Percentiles rank a stretch among this genome's conserved stretches.
phyloP scores from a whole-genome alignment of 352 stramenopile species.

The Phytophthora pseudosyringae region DNA sequence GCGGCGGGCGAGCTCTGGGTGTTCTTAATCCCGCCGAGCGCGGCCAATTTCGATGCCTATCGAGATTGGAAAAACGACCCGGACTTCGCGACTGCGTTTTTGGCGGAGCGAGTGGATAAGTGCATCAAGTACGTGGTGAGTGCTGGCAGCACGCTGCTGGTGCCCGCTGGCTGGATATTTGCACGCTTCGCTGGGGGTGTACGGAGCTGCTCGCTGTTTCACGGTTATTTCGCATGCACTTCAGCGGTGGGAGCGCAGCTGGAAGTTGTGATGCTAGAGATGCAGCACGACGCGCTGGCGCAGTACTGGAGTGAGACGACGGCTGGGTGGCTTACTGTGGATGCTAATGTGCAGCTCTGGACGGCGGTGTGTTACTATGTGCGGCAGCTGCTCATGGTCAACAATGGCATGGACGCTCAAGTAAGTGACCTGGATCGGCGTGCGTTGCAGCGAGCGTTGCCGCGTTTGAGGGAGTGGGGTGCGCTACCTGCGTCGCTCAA shows the following conservation, averaged over 20 bases:
- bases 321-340: constrained; percentile 42
- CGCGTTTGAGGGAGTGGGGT: constrained; percentile 65
- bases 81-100: constrained; percentile 50
- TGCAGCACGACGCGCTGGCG: constrained; percentile 35
- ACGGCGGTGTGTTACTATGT: constrained; percentile 65
- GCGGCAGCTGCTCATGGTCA: constrained; percentile 54
- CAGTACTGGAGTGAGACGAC: constrained; percentile 42
- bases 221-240: constrained; percentile 66
- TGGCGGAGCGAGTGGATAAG: constrained; percentile 69
- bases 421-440: constrained; percentile 60
- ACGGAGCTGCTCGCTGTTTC: constrained; percentile 57
- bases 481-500: constrained; percentile 41
- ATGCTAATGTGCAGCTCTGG: constrained; percentile 63
- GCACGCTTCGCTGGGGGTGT: constrained; percentile 61
- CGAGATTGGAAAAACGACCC: constrained; percentile 63
- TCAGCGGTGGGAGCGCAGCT: constrained; percentile 57
- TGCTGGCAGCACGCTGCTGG: constrained; percentile 53
- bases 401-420: constrained; percentile 30
- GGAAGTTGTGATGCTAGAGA: constrained; percentile 52
- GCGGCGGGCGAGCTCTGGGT: constrained; percentile 65
- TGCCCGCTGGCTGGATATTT: constrained; percentile 77
- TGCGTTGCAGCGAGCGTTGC: constrained; percentile 53
- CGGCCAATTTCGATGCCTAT: constrained; percentile 53
- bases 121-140: constrained; percentile 76
- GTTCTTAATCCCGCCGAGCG: constrained; percentile 70